Conservation (phyloP, 2,329 filamentous ascomycete genomes). For the Blastomyces emzantsi region DNA sequence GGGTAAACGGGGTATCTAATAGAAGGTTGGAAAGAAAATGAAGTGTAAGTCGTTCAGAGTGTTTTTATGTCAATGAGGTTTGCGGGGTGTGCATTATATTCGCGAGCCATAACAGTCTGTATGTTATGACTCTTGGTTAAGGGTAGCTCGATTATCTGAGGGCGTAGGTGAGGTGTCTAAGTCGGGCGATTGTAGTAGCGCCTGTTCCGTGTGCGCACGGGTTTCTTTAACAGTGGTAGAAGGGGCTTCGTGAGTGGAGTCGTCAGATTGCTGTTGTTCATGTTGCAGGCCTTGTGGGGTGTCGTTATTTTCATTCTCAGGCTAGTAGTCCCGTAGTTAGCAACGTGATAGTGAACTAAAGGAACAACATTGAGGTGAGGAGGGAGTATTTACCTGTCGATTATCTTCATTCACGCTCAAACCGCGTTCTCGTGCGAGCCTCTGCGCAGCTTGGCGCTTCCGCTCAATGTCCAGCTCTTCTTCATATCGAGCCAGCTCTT, state of each 20-base stretch:
- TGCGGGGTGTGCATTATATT: background rate
- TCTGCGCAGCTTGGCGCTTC: constrained; percentile 47
- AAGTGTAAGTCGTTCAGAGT: background rate
- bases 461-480: constrained; percentile 49
- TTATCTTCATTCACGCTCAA: constrained; percentile 28
- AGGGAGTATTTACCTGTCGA: constrained; percentile 23
- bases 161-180: background rate
- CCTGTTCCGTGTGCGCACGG: background rate
- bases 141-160: background rate
- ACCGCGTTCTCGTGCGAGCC: constrained; percentile 47
- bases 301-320: constrained; percentile 1
- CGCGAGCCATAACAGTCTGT: background rate
- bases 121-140: background rate
- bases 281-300: constrained; percentile 1
- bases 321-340: background rate
- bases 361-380: background rate
- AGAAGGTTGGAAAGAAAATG: background rate
- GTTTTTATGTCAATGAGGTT: background rate
- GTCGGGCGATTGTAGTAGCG: background rate
- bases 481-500: constrained; percentile 44
- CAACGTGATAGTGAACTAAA: background rate
- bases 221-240: background rate
- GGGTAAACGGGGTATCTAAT: background rate
- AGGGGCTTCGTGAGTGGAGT: background rate
- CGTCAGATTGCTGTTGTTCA: background rate